Evolutionary conservation across 495 filamentous ascomycete genomes (phyloP), one percentile per base, ranked within the genome.

Genomic region (Lophiostoma macrostomum): DNA sequence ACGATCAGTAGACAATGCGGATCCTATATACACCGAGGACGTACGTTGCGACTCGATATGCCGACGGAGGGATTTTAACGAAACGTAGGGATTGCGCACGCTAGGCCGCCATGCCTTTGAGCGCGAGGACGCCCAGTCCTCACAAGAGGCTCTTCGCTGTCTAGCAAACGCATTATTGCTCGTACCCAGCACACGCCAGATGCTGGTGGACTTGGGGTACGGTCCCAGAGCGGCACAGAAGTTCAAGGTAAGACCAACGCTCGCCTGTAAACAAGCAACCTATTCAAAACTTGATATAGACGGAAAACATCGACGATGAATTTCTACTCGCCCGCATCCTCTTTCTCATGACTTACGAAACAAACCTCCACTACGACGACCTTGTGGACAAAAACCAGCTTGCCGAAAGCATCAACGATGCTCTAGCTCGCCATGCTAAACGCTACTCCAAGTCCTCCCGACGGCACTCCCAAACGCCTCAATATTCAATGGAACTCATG

Each of bases 91-190:
- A 5, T 85, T 98, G 31, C 71, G 83, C 35, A 83, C 76, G 4
- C 73, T 98, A 30, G 73, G 80, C 30, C 79, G 73, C 32, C 82
- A 93, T 73, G 88, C 83, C 14, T 84, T 96, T 50, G 60, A 80
- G 20, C 64, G 67, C 5, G 75, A 84, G 43, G 81, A 78, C 6
- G 50, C 72, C 0, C 74, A 78, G 4, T 79, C 84, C 1, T 87
- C 87, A 5, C 81, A 81, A 43, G 83, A 90, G 63, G 93, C 91
- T 3, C 70, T 96, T 25, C 80, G 90, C 50, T 89, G 89, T 58
- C 73, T 97, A 22, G 93, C 90, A 50, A 98, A 98, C 70, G 80
- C 90, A 4, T 71, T 97, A 27, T 72, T 96, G 4, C 75, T 97
- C 12, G 76, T 81, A 40, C 64, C 74, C 11, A 75, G 81, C 37